Base-by-base conservation (phyloP, 2,329 filamentous ascomycete genomes). In the Aspergillus phoenicis region DNA sequence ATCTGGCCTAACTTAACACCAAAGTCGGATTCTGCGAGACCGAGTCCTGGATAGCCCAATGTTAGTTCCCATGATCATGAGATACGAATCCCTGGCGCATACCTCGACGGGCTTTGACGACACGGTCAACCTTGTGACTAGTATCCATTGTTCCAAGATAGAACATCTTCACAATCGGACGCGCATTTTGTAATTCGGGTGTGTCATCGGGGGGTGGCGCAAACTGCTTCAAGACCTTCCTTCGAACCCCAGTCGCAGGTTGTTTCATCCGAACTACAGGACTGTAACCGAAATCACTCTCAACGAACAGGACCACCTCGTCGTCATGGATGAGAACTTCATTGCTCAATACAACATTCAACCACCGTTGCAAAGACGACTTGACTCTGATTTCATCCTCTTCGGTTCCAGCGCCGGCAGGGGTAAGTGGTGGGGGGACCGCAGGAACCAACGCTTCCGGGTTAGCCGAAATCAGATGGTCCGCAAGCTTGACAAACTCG, bases 161-260 rank as follows among this genome's bases (percentile, higher is more conserved):
- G 75, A 99, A 98, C 52, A 93, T 85, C 81, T 99, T 99, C 39
- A 98, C 95, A 47, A 92, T 84, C 0, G 95, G 95, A 57, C 95
- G 87, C 20, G 93, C 93, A 70, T 95, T 89, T 65, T 94, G 89
- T 58, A 99, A 83, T 80, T 99, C 95, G 8, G 94, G 93, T 1
- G 95, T 98, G 76, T 99, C 95, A 77, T 99, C 95, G 11, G 95
- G 93, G 0, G 95, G 95, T 33, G 95, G 95, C 39, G 95, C 94
- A 78, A 99, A 99, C 77, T 99, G 95, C 83, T 99, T 99, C 75
- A 99, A 83, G 63, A 98, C 90, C 81, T 97, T 97, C 73, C 95
- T 87, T 64, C 95, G 88, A 68, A 99, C 92, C 47, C 95, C 95
- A 1, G 95, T 99, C 8, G 95, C 95, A 22, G 95, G 95, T 77